Evolutionary conservation across 192 early-diverging fungal genomes (phyloP).

Genomic region (Coemansia sp.): DNA sequence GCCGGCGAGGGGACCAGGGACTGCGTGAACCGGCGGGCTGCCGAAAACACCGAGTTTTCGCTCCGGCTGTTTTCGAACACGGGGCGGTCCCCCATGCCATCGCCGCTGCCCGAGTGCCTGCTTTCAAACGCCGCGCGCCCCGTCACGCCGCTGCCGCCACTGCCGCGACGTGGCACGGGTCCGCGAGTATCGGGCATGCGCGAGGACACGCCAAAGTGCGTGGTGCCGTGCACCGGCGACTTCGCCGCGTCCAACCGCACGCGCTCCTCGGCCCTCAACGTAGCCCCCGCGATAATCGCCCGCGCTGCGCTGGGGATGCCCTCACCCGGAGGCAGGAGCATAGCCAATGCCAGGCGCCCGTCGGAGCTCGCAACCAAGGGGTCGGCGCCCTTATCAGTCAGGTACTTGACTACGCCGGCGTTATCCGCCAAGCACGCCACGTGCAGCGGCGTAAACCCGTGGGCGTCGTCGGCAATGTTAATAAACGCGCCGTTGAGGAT

Average conservation of each 20-base stretch:
- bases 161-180: background rate
- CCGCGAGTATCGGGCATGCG: background rate
- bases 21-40: conserved; percentile 25
- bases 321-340: conserved; percentile 2
- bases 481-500: conserved; percentile 42
- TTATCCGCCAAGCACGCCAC: conserved; percentile 21
- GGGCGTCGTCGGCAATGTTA: conserved; percentile 3
- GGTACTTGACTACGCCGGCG: conserved; percentile 13
- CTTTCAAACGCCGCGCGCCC: background rate
- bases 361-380: conserved; percentile 12
- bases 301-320: background rate
- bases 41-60: conserved; percentile 15
- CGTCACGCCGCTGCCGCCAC: conserved; percentile 12
- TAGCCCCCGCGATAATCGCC: conserved; percentile 12
- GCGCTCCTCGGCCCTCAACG: conserved; percentile 23
- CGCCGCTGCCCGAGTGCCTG: background rate
- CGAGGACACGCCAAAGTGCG: background rate
- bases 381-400: conserved; percentile 41
- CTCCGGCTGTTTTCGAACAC: background rate
- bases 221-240: background rate
- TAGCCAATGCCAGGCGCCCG: conserved; percentile 1
- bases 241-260: conserved; percentile 7
- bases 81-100: background rate
- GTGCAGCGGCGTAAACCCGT: conserved; percentile 30
- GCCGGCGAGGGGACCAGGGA: conserved; percentile 13